A percentile compares a stretch with the other conserved stretches of the same genome.
These are phyloP conservation scores for Epichloe elymi DNA, from an alignment of 2,329 filamentous ascomycete genomes.

Conservation along the genomic window DNA sequence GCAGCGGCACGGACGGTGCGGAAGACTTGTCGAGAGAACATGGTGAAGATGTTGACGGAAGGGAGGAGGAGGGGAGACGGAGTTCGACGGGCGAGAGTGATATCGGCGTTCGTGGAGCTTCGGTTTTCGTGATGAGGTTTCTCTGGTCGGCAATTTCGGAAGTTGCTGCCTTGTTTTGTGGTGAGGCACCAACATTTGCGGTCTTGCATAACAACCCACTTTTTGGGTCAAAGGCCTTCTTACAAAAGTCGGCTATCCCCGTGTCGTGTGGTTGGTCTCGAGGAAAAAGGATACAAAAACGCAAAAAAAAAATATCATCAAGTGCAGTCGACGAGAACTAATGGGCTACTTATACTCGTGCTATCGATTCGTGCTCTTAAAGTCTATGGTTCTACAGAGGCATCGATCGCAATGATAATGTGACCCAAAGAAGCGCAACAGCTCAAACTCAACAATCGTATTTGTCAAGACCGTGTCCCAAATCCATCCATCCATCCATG, in stretches of 20 bases:
- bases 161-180: conserved; percentile 24
- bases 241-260: neutral
- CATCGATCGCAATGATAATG: neutral
- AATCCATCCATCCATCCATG: neutral
- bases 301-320: too few species aligned
- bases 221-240: neutral
- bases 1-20: conserved; percentile 43
- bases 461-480: neutral
- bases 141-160: conserved; percentile 29
- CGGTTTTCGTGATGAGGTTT: conserved; percentile 20
- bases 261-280: too few species aligned
- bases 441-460: neutral
- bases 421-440: neutral
- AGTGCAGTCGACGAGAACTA: neutral
- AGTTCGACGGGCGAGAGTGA: conserved; percentile 14
- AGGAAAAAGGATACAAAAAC: neutral
- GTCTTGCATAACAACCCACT: neutral
- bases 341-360: neutral
- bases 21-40: conserved; percentile 49
- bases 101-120: conserved; percentile 17
- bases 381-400: neutral
- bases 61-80: conserved; percentile 6
- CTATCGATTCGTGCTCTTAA: neutral
- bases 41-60: conserved; percentile 19
- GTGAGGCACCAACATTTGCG: conserved; percentile 23